Percentiles rank a stretch among this genome's conserved stretches.
These are phyloP conservation scores for Aureobasidium sp. DNA, from an alignment of 2,329 filamentous ascomycete genomes.

Conservation along the genomic window DNA sequence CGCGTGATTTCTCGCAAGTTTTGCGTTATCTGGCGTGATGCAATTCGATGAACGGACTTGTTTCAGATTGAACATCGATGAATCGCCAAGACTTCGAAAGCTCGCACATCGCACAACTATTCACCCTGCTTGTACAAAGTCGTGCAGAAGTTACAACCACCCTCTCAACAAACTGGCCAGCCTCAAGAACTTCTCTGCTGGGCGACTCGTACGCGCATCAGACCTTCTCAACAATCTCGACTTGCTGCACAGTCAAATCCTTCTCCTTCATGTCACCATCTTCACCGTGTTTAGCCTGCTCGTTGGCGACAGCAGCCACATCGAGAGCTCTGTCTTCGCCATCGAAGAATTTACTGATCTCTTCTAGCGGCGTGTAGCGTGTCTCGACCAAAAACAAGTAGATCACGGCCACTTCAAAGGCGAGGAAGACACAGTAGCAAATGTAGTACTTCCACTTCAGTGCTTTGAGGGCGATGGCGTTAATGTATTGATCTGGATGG, in stretches of 20 bases:
- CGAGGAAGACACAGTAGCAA: constrained; percentile 25
- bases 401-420: constrained; percentile 23
- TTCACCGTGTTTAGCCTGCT: not conserved
- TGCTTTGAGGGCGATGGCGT: constrained; percentile 25
- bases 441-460: constrained; percentile 22
- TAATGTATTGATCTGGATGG: constrained; percentile 21
- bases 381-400: constrained; percentile 33
- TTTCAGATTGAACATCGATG: too few relatives aligned
- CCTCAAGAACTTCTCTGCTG: too few relatives aligned
- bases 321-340: constrained; percentile 12
- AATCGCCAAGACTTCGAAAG: too few relatives aligned
- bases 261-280: not conserved
- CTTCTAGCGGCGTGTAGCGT: constrained; percentile 35
- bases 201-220: not conserved
- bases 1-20: too few relatives aligned
- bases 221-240: not conserved
- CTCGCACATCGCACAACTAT: too few relatives aligned
- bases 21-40: too few relatives aligned
- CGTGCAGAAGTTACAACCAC: too few relatives aligned
- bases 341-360: constrained; percentile 36
- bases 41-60: too few relatives aligned
- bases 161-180: too few relatives aligned
- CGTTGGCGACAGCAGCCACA: constrained; percentile 2
- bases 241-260: not conserved
- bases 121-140: too few relatives aligned